These are phyloP conservation scores for Staphylotrichum tortipilum DNA, from an alignment of 495 filamentous ascomycete genomes.

Conservation along the genomic window DNA sequence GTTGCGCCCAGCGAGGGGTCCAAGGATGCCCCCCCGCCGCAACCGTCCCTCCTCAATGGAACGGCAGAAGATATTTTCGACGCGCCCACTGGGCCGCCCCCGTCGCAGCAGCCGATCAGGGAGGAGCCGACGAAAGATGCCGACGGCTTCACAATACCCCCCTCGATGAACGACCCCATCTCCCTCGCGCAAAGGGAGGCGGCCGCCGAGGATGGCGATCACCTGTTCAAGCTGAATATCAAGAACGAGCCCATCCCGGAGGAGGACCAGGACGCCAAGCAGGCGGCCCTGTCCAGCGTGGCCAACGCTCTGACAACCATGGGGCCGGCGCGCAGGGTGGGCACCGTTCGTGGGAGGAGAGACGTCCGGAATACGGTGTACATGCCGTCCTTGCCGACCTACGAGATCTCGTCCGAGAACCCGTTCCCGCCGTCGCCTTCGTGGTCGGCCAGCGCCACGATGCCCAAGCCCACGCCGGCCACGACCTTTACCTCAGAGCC, in stretches of 20 bases:
- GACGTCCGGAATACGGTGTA: constrained; percentile 88
- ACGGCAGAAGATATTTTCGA: constrained; percentile 35
- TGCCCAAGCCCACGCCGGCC: constrained; percentile 33
- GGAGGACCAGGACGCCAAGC: constrained; percentile 77
- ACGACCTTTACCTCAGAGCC: constrained; percentile 42
- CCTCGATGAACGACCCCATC: constrained; percentile 66
- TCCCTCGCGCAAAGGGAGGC: constrained; percentile 76
- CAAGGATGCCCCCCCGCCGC: constrained; percentile 18
- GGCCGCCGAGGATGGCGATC: constrained; percentile 52
- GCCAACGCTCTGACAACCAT: constrained; percentile 64
- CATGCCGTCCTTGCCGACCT: constrained; percentile 44
- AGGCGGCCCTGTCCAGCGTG: constrained; percentile 77
- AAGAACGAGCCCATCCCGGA: constrained; percentile 87
- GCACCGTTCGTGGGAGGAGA: constrained; percentile 78
- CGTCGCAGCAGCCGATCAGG: constrained; percentile 35
- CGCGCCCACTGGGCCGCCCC: constrained; percentile 38
- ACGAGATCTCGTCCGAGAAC: constrained; percentile 33
- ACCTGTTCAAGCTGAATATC: constrained; percentile 85
- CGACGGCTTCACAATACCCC: constrained; percentile 63
- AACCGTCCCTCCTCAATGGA: constrained; percentile 29
- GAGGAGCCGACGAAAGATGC: constrained; percentile 41
- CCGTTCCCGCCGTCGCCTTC: constrained; percentile 39
- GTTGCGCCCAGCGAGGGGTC: constrained; percentile 20
- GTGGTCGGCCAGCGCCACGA: constrained; percentile 26
- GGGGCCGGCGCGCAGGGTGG: constrained; percentile 56